These are phyloP conservation scores for Cyberlindnera subsufficiens DNA, from an alignment of 805 yeast genomes.

Conservation along the genomic window DNA sequence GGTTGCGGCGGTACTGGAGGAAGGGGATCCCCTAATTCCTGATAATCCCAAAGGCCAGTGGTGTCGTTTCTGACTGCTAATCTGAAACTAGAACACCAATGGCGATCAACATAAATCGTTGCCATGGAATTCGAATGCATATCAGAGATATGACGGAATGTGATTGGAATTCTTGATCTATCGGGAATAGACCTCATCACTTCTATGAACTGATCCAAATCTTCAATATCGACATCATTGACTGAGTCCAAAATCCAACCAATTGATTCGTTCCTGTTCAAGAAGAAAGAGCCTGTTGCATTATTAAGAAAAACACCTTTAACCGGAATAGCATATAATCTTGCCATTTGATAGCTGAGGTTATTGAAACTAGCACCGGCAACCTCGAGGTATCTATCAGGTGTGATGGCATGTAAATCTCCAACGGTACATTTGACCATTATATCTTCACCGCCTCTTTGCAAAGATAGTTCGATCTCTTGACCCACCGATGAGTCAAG, in stretches of 20 bases:
- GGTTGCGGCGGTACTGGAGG: conserved; percentile 48
- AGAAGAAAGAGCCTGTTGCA: conserved; percentile 70
- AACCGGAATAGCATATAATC: conserved; percentile 78
- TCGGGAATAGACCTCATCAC: conserved; percentile 79
- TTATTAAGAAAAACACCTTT: conserved; percentile 76
- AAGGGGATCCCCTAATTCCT: conserved; percentile 46
- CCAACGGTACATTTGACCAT: conserved; percentile 51
- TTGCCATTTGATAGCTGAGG: conserved; percentile 82
- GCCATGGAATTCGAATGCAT: conserved; percentile 66
- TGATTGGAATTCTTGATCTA: conserved; percentile 59
- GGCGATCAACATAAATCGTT: conserved; percentile 74
- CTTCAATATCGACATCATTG: conserved; percentile 69
- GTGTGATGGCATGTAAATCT: conserved; percentile 78
- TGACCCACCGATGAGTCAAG: conserved; percentile 67
- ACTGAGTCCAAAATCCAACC: conserved; percentile 83
- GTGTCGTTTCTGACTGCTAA: conserved; percentile 57
- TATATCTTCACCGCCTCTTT: conserved; percentile 67
- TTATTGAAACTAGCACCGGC: conserved; percentile 86
- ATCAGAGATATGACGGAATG: conserved; percentile 75
- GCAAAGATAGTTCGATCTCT: conserved; percentile 48
- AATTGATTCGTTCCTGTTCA: conserved; percentile 49
- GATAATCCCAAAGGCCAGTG: conserved; percentile 55
- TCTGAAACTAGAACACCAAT: conserved; percentile 72
- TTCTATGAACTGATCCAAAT: conserved; percentile 68
- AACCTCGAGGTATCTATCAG: conserved; percentile 72